Base-by-base conservation (phyloP, 2,329 filamentous ascomycete species). In the Claviceps purpurea region DNA sequence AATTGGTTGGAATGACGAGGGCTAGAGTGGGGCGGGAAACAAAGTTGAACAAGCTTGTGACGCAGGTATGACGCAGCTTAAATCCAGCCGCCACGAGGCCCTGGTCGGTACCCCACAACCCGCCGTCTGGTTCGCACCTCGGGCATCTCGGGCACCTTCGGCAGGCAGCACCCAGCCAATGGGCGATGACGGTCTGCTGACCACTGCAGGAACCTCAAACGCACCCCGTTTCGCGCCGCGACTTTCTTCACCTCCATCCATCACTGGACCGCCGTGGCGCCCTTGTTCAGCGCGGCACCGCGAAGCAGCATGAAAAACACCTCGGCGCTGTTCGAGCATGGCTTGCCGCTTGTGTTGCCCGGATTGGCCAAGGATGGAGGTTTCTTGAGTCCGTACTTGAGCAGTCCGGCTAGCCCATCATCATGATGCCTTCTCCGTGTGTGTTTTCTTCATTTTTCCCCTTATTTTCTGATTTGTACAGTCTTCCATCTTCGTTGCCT, bases 171-270 rank as follows among this genome's bases (percentile, higher is more conserved):
- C 16, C 37, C 39, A 49, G 16, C 47, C 47, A 49, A 51, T 51
- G 13, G 38, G 22, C n/a, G 42, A 26, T n/a, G 8, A 5, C 13
- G n/a, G 5, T 22, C 5, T 14, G 26, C 24, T 20, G 20, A 14
- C 22, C 49, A 43, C 8, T 14, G 14, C 51, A n/a, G n/a, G n/a
- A 20, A 24, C 22, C 46, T 50, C 52, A 53, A 53, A 53, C 52
- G 49, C 44, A 39, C 26, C 38, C 40, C n/a, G 52, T 53, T 50
- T 53, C 52, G 52, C 42, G 24, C 24, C 34, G 16, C 8, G 20
- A 18, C n/a, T 45, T 48, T 52, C 24, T 41, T 44, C 38, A 50
- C 49, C 52, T 37, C 47, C 24, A 22, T 8, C 13, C 34, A 30
- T 24, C 24, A 22, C 13, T 24, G 16, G 42, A 24, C 42, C 41